Evolutionary conservation across 257 asterid genomes (phyloP), one percentile per base, ranked within the genome.

Genomic region (Leonotis leonurus): DNA sequence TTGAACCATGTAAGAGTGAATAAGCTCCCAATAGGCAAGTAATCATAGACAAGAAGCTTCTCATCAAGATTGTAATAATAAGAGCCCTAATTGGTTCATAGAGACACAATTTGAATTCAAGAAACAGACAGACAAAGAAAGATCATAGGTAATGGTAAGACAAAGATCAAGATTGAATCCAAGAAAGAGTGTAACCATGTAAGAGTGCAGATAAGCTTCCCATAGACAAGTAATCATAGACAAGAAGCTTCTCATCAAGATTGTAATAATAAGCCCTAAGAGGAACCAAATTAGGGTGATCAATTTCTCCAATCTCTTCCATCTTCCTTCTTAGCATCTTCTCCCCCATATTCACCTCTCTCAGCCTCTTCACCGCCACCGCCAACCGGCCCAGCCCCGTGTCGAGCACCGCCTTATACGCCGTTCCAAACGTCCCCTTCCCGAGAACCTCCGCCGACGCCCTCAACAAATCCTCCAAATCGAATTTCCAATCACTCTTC

Each of bases 401-500:
- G 29, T 89, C 95, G 52, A 89, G 72, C 29, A 74, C 85, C 8
- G 96, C 99, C 76, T 92, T 92, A 50, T 92, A 92, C 0, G 95
- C 71, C 0, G 97, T 92, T 21, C 95, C 99, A 14, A 77, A 82
- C 0, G 94, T 82, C 14, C 99, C 97, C 70, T 89, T 92, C 18
- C 98, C 97, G 73, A 91, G 75, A 39, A 92, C 96, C 83, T 92
- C 98, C 1, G 98, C 98, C 1, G 97, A 92, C 1, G 99, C 97
- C 70, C 78, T 86, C 75, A 92, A 60, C 62, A 92, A 69, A 65
- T 89, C 97, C 69, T 92, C 97, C 81, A 89, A 73, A 32, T 76
- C 83, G 39, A 86, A 89, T 26, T 51, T 68, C 78, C 81, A 73
- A 0, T 75, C 67, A 0, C 46, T 53, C 4, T 76, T 75, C 21